Percentiles rank a stretch among this genome's conserved stretches.
Evolutionary conservation across 2,329 filamentous ascomycete species (phyloP).

Genomic region (Aspergillus sergii): DNA sequence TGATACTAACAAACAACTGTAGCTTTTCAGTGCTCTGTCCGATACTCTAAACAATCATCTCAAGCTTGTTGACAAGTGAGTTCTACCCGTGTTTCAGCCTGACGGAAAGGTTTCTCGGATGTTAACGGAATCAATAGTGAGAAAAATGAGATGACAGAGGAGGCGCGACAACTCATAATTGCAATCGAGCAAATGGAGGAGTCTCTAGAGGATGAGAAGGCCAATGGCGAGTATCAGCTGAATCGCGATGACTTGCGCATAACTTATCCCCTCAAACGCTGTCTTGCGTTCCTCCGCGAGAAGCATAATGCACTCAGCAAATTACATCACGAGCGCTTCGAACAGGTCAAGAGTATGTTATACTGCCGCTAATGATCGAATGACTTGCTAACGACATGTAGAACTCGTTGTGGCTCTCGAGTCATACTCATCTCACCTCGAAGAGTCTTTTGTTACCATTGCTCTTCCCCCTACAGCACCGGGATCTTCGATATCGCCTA

Average conservation of each 20-base stretch:
- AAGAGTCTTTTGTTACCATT: conserved; percentile 83
- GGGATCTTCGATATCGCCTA: conserved; percentile 74
- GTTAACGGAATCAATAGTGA: conserved; percentile 55
- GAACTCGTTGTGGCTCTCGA: conserved; percentile 92
- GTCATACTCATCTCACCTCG: conserved; percentile 94
- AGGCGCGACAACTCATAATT: conserved; percentile 81
- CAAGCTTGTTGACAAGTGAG: conserved; percentile 71
- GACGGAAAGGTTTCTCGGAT: neutral
- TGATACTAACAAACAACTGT: conserved; percentile 25
- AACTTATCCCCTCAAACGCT: conserved; percentile 80
- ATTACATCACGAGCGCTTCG: conserved; percentile 86
- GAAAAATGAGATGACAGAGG: conserved; percentile 87
- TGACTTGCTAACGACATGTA: conserved; percentile 44
- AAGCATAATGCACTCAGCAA: conserved; percentile 80
- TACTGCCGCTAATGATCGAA: neutral
- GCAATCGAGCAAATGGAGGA: conserved; percentile 91
- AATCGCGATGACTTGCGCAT: conserved; percentile 72
- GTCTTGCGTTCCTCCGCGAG: conserved; percentile 79
- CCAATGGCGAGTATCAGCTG: conserved; percentile 64
- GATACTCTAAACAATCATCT: conserved; percentile 91
- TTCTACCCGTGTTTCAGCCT: conserved; percentile 9
- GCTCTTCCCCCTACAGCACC: conserved; percentile 79
- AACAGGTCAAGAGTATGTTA: conserved; percentile 86
- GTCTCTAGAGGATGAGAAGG: conserved; percentile 76
- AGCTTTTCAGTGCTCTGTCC: conserved; percentile 91